phyloP scores from a whole-genome alignment of 1,284 basidiomycete species.

The Boletus mariae region DNA sequence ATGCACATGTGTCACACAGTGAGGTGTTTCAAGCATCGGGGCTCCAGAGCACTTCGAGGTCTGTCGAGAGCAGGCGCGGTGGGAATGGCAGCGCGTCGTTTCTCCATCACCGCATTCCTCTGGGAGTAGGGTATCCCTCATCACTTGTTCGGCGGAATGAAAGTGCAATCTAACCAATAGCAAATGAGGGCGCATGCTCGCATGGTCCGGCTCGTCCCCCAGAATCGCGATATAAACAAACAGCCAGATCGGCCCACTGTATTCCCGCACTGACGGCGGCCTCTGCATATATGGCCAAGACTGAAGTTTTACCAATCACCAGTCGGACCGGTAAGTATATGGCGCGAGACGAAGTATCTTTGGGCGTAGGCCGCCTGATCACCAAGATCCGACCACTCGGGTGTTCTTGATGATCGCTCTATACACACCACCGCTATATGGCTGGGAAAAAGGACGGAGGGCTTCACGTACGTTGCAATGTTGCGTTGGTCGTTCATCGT shows the following conservation, averaged over 20 bases:
- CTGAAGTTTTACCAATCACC: not conserved
- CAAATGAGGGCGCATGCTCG: not conserved
- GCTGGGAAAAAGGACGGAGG: not conserved
- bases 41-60: not conserved
- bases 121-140: not conserved
- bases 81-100: no score
- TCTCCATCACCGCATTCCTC: not conserved
- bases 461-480: not conserved
- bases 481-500: not conserved
- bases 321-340: not conserved
- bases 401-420: not conserved
- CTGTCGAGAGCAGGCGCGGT: not conserved
- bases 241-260: not conserved
- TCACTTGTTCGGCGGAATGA: not conserved
- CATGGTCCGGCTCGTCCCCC: conserved; percentile 4
- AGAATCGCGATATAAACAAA: not conserved
- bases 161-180: not conserved
- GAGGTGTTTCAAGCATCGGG: conserved; percentile 1
- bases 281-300: conserved; percentile 6
- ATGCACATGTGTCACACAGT: conserved; percentile 3
- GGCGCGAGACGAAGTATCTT: not conserved
- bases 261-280: conserved; percentile 4
- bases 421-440: not conserved
- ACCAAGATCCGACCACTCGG: not conserved
- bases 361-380: not conserved